Conservation (phyloP, 2,329 filamentous ascomycete genomes). For the Aspergillus sp. region DNA sequence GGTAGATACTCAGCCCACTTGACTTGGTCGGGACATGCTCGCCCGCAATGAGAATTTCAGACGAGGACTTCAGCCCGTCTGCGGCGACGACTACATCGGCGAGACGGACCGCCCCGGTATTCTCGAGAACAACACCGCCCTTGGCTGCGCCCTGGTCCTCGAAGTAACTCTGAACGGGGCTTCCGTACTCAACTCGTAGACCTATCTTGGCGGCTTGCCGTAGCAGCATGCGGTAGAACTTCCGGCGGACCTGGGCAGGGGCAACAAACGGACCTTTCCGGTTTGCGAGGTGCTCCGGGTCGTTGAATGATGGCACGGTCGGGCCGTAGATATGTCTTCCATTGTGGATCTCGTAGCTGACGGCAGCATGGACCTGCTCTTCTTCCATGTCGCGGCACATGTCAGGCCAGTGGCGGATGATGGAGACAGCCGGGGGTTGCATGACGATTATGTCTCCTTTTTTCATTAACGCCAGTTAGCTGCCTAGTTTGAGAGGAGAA, state of each 20-base stretch:
- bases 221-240: conserved; percentile 20
- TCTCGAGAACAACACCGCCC: background rate
- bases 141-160: background rate
- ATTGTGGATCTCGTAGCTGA: conserved; percentile 10
- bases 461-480: background rate
- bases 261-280: conserved; percentile 12
- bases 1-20: conserved; percentile 15
- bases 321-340: conserved; percentile 13
- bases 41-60: conserved; percentile 3
- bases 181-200: conserved; percentile 29
- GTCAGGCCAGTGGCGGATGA: conserved; percentile 16
- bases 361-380: conserved; percentile 10
- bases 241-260: conserved; percentile 11
- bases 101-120: background rate
- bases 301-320: conserved; percentile 6
- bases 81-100: conserved; percentile 13
- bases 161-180: conserved; percentile 30
- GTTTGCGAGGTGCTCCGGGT: conserved; percentile 10
- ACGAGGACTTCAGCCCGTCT: conserved; percentile 7
- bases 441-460: conserved; percentile 13
- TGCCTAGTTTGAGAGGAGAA: background rate
- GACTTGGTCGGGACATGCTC: conserved; percentile 1
- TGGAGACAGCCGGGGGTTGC: conserved; percentile 11
- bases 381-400: conserved; percentile 11
- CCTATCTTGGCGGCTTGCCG: conserved; percentile 27